phyloP scores from a whole-genome alignment of 2,329 filamentous ascomycete genomes.

The Dactylonectria estremocensis region DNA sequence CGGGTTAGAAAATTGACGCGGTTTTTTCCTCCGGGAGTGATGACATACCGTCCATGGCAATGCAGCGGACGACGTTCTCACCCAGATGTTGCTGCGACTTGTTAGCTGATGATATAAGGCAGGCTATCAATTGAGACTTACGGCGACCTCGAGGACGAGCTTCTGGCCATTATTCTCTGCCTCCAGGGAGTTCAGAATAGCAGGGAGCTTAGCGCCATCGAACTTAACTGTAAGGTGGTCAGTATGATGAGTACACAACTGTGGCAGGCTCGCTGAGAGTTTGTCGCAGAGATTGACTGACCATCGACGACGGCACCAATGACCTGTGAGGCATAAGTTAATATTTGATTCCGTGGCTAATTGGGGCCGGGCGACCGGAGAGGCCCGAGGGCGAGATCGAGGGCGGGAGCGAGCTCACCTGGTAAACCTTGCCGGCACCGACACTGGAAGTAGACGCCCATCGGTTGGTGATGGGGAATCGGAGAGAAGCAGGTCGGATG shows the following conservation, averaged over 20 bases:
- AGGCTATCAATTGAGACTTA: conserved; percentile 65
- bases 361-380: conserved; percentile 44
- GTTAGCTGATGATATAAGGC: conserved; percentile 54
- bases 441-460: conserved; percentile 72
- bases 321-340: conserved; percentile 73
- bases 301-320: conserved; percentile 99
- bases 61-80: conserved; percentile 98
- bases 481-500: conserved; percentile 69
- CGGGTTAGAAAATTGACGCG: conserved; percentile 32
- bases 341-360: conserved; percentile 30
- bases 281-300: conserved; percentile 66
- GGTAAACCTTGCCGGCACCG: conserved; percentile 78
- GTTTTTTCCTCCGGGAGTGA: conserved; percentile 40
- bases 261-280: conserved; percentile 27
- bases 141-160: conserved; percentile 95
- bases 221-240: conserved; percentile 85
- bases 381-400: conserved; percentile 18
- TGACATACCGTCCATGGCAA: conserved; percentile 98
- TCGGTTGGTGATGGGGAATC: conserved; percentile 70
- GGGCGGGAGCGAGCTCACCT: conserved; percentile 62
- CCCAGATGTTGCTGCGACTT: conserved; percentile 92
- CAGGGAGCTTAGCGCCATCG: conserved; percentile 90
- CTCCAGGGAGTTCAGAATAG: conserved; percentile 97
- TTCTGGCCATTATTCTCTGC: conserved; percentile 94
- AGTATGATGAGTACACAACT: conserved; percentile 37